phyloP scores from a whole-genome alignment of 2,329 filamentous ascomycete species.

The Cercospora berteroae region DNA sequence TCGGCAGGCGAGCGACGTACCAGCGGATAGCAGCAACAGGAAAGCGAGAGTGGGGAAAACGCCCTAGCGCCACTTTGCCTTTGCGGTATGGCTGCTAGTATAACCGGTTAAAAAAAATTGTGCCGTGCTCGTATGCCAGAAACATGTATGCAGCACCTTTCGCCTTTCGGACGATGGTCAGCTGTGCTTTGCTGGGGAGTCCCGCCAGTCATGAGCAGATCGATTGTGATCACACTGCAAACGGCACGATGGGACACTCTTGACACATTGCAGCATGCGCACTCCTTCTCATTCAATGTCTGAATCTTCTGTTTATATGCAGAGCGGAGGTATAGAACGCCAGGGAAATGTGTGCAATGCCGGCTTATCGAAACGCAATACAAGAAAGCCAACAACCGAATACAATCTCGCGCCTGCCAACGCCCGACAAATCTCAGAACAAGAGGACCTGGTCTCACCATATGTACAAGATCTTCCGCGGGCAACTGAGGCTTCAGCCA shows the following conservation, averaged over 20 bases:
- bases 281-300: conserved; percentile 1
- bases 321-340: conserved; percentile 31
- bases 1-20: neutral
- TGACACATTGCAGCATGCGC: neutral
- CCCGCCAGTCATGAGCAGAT: neutral
- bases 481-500: conserved; percentile 10
- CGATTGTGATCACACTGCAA: neutral
- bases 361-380: conserved; percentile 19
- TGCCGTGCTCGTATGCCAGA: neutral
- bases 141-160: neutral
- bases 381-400: conserved; percentile 7
- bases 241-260: neutral
- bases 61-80: neutral
- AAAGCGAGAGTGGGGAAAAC: neutral
- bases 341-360: conserved; percentile 24
- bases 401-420: conserved; percentile 11
- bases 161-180: neutral
- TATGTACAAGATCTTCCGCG: conserved; percentile 23
- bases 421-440: conserved; percentile 11
- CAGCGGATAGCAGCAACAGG: neutral
- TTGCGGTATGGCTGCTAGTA: neutral
- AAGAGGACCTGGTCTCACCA: conserved; percentile 14
- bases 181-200: neutral
- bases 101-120: neutral
- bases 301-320: conserved; percentile 10